Evolutionary conservation across 2,329 filamentous ascomycete species (phyloP).

Genomic region (Cytospora piceicola): DNA sequence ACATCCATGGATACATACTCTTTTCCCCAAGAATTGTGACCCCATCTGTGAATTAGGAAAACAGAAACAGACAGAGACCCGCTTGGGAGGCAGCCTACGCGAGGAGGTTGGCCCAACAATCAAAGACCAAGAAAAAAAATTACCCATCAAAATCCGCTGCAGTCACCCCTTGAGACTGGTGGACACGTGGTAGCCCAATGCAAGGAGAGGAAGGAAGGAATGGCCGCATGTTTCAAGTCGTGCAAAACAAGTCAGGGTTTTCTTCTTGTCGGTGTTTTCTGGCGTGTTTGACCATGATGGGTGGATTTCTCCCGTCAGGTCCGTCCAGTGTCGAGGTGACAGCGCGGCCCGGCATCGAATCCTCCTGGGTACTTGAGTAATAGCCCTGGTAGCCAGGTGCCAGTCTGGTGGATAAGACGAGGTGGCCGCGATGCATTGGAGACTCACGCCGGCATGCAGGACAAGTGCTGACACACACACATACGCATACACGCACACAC

Average conservation of each 20-base stretch:
- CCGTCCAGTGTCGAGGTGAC: not conserved
- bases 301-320: not conserved
- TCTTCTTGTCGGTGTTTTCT: not conserved
- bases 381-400: too few relatives aligned
- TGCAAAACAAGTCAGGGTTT: not conserved
- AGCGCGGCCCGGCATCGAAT: not conserved
- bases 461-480: constrained; percentile 24
- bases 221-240: not conserved
- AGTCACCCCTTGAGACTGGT: not conserved
- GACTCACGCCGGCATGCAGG: constrained; percentile 30
- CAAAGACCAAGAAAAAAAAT: not conserved
- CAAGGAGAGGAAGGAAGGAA: not conserved
- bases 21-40: not conserved
- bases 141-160: not conserved
- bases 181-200: constrained; percentile 1
- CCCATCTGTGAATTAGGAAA: not conserved
- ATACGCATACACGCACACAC: constrained; percentile 28
- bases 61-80: not conserved
- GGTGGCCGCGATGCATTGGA: constrained; percentile 43
- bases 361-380: not conserved
- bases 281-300: not conserved
- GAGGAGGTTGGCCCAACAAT: not conserved
- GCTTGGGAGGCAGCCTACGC: not conserved
- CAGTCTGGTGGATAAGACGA: constrained; percentile 40
- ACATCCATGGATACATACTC: too few relatives aligned